Evolutionary conservation across 73 alveolate genomes (phyloP).

Genomic region (Symbiodinium pilosum): DNA sequence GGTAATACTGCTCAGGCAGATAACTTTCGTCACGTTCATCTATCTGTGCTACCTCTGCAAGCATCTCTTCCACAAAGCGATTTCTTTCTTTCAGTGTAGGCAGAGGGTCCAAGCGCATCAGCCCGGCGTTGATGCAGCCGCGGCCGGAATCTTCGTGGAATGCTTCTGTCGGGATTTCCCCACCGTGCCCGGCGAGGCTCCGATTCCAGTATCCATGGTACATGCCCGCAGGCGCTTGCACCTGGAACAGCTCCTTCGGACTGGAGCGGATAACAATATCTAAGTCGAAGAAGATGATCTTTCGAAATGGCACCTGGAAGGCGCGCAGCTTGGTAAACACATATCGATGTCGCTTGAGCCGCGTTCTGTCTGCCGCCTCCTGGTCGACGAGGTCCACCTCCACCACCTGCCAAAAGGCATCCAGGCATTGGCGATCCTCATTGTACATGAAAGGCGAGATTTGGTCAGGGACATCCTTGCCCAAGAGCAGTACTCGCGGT

Average conservation of each 20-base stretch:
- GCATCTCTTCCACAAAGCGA: neutral
- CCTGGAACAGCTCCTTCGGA: conserved; percentile 10
- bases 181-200: too few species aligned
- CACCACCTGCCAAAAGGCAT: neutral
- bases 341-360: too few species aligned
- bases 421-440: neutral
- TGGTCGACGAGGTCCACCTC: conserved; percentile 7
- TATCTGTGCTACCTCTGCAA: neutral
- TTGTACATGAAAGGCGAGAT: neutral
- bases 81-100: neutral
- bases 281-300: too few species aligned
- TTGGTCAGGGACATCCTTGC: neutral
- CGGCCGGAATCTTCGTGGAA: neutral
- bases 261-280: neutral
- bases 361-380: neutral
- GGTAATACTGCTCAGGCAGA: conserved; percentile 12
- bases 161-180: neutral
- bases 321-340: too few species aligned
- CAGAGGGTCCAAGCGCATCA: conserved; percentile 4
- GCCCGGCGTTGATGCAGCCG: conserved; percentile 32
- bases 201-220: neutral
- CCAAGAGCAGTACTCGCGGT: neutral
- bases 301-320: too few species aligned
- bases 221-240: neutral
- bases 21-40: neutral